phyloP scores from a whole-genome alignment of 805 yeast species.

The Nadsonia fulvescens region DNA sequence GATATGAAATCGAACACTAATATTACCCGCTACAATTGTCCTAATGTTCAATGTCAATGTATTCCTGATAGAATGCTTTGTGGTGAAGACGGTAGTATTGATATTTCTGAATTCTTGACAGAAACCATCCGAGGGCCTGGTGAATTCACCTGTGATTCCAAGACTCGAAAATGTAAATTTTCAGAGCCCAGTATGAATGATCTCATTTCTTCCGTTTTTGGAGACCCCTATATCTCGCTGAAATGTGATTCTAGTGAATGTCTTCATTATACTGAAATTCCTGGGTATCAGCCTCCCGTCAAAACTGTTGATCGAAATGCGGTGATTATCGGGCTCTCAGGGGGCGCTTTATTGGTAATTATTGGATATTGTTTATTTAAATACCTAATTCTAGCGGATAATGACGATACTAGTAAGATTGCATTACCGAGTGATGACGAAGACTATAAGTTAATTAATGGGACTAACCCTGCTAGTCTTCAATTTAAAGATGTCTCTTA shows the following conservation, averaged over 20 bases:
- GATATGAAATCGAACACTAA: conserved; percentile 30
- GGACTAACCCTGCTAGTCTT: conserved; percentile 49
- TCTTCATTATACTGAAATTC: conserved; percentile 78
- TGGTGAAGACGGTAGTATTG: conserved; percentile 87
- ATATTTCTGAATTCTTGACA: conserved; percentile 78
- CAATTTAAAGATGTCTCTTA: conserved; percentile 63
- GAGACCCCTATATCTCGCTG: conserved; percentile 79
- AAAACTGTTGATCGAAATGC: conserved; percentile 15
- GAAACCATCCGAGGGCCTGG: conserved; percentile 91
- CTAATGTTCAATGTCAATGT: conserved; percentile 68
- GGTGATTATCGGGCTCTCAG: conserved; percentile 11
- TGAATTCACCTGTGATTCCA: conserved; percentile 63
- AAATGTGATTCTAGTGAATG: conserved; percentile 81
- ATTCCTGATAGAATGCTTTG: conserved; percentile 85
- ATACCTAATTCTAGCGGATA: conserved; percentile 9
- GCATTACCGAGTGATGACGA: conserved; percentile 22
- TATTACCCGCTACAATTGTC: conserved; percentile 61
- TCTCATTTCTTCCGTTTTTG: conserved; percentile 74
- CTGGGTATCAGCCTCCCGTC: conserved; percentile 66
- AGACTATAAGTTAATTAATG: conserved; percentile 30
- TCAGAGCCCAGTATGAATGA: conserved; percentile 95
- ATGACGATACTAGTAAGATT: conserved; percentile 9
- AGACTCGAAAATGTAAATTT: conserved; percentile 46
- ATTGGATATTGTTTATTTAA: conserved; percentile 6
- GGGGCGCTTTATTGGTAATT: conserved; percentile 10